These are phyloP conservation scores for Pythium aquatile DNA, from an alignment of 352 stramenopile genomes.

Conservation along the genomic window DNA sequence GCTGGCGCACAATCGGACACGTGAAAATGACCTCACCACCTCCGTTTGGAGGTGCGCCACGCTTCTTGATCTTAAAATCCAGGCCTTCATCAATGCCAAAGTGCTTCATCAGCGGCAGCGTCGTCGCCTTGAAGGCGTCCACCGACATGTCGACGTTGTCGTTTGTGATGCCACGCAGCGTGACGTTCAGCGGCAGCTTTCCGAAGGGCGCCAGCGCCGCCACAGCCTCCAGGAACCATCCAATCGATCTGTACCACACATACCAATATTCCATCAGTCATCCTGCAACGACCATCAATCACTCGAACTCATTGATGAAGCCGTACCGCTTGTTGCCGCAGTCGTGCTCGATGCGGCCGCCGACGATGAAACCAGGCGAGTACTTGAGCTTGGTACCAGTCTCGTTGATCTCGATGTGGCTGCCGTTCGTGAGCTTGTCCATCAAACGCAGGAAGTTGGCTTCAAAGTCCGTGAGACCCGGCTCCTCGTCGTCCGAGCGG, in stretches of 20 bases:
- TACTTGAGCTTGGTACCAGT: conserved; percentile 98
- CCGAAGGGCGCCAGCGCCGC: conserved; percentile 97
- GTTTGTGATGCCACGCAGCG: conserved; percentile 96
- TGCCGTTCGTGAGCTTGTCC: conserved; percentile 97
- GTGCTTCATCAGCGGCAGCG: conserved; percentile 93
- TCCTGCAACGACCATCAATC: background rate
- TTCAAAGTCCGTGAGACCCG: conserved; percentile 95
- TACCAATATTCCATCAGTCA: background rate
- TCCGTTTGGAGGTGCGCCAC: conserved; percentile 85
- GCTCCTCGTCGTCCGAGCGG: conserved; percentile 92
- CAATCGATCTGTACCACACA: conserved; percentile 69
- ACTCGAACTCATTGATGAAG: background rate
- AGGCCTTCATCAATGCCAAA: conserved; percentile 95
- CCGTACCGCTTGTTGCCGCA: conserved; percentile 79
- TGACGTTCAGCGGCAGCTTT: conserved; percentile 94
- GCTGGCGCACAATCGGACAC: conserved; percentile 94
- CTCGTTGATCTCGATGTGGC: conserved; percentile 98
- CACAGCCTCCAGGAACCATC: conserved; percentile 98
- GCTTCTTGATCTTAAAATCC: conserved; percentile 88
- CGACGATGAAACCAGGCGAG: conserved; percentile 94
- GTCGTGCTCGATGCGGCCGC: conserved; percentile 94
- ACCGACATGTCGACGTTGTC: conserved; percentile 89
- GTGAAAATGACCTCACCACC: conserved; percentile 91
- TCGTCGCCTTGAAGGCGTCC: conserved; percentile 95
- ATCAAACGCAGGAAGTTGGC: conserved; percentile 96